Percentiles rank a stretch among this genome's conserved stretches.
These are phyloP conservation scores for Candida cerambycidarum DNA, from an alignment of 805 yeast genomes.

Conservation along the genomic window DNA sequence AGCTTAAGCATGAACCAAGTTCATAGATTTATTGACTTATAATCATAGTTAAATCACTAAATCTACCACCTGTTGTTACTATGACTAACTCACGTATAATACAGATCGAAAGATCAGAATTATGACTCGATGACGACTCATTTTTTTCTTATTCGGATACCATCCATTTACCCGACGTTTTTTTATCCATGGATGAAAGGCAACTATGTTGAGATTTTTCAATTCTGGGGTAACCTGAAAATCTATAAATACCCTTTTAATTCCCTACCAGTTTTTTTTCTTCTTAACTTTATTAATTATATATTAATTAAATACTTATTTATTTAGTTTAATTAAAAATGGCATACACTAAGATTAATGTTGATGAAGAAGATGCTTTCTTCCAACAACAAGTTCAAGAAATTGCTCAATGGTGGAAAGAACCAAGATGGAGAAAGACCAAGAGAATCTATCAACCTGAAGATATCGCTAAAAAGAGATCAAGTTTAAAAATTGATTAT, in stretches of 20 bases:
- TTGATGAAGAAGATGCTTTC: constrained; percentile 60
- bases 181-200: constrained; percentile 8
- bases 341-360: constrained; percentile 59
- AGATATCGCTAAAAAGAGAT: constrained; percentile 88
- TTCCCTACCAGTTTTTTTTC: neutral
- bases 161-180: neutral
- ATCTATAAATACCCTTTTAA: constrained; percentile 5
- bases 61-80: no score
- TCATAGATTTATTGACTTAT: no score
- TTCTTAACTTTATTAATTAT: no score
- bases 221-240: constrained; percentile 7
- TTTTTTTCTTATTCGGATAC: neutral
- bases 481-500: constrained; percentile 68
- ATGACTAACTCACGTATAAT: no score
- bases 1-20: no score
- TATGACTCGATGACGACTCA: constrained; percentile 1
- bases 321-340: constrained; percentile 11
- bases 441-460: constrained; percentile 86
- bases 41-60: no score
- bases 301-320: no score
- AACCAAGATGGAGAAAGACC: constrained; percentile 88
- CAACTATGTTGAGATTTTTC: constrained; percentile 1
- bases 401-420: constrained; percentile 87
- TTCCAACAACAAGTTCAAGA: constrained; percentile 70
- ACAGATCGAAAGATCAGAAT: no score